Evolutionary conservation across 345 rosid genomes (phyloP), one percentile per base, ranked within the genome.

Genomic region (Viola odorata): DNA sequence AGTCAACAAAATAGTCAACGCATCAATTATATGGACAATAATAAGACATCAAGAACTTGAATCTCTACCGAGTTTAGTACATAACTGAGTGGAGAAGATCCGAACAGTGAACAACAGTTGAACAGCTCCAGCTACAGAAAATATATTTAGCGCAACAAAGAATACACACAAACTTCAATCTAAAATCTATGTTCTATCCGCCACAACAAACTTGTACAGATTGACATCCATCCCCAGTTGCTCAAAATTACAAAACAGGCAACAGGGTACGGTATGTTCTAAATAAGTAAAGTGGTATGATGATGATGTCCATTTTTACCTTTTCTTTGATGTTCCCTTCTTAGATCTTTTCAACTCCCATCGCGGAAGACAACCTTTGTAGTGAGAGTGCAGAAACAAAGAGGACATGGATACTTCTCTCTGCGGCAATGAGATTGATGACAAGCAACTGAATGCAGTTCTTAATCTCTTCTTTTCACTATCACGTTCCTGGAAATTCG

Each of bases 341-440:
- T 45, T 76, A 10, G 81, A 73, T 49, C 82, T 81, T 45, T 72
- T 81, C 57, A 87, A 77, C 69, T 90, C 94, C 97, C 94, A 92
- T 15, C 84, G 84, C 4, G 87, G 90, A n/a, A 92, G 68, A 69
- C 87, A 85, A 68, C 98, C 96, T 80, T 79, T 84, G 47, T 82
- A 73, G 23, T 91, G 96, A 57, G 99, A 94, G 44, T 82, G 97
- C 41, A 85, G 80, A 63, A 83, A 74, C 57, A 81, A 40, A 0
- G 95, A 86, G 4, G 99, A 90, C 38, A 87, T 72, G 2, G 91
- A 87, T 13, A 89, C 72, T 75, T 89, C 88, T 75, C 60, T 88
- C 66, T 90, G 99, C 54, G 86, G 79, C 86, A 77, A 81, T 56
- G 97, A 88, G 67, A 90, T 87, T 5, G 99, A 90, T 8, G 95